Evolutionary conservation across 2,329 filamentous ascomycete species (phyloP).

Genomic region (Fusarium musae): DNA sequence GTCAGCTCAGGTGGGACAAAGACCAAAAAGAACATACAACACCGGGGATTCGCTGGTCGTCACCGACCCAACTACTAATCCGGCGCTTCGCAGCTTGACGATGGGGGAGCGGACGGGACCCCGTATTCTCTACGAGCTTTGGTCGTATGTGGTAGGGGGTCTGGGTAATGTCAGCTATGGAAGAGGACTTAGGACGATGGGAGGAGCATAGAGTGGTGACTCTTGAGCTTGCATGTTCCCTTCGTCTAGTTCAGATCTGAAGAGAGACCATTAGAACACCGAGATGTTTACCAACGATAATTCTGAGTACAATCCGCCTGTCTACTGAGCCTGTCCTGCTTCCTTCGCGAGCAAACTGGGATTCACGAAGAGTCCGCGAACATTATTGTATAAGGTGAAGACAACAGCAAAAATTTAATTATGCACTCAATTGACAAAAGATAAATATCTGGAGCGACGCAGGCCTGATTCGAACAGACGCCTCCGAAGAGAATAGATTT

Average conservation of each 20-base stretch:
- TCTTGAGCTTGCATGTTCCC: too few relatives aligned
- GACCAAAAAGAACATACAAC: conserved; percentile 16
- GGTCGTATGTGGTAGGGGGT: background rate
- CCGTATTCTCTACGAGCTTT: conserved; percentile 19
- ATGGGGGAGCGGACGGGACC: conserved; percentile 21
- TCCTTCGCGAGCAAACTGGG: too few relatives aligned
- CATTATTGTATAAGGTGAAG: too few relatives aligned
- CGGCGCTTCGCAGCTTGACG: conserved; percentile 10
- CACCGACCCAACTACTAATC: conserved; percentile 17
- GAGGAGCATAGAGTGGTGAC: too few relatives aligned
- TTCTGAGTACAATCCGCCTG: too few relatives aligned
- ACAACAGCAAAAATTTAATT: background rate
- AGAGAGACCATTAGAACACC: too few relatives aligned
- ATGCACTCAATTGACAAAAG: rapidly evolving
- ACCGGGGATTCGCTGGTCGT: conserved; percentile 21
- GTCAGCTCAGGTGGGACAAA: rapidly evolving
- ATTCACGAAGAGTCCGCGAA: too few relatives aligned
- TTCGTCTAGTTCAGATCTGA: too few relatives aligned
- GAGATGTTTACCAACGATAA: too few relatives aligned
- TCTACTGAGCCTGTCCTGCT: rapidly evolving
- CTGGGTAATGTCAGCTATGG: rapidly evolving
- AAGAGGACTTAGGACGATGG: too few relatives aligned
- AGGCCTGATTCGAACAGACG: background rate
- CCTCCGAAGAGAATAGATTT: conserved; percentile 14
- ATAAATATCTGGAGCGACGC: background rate